These are phyloP conservation scores for Rubia balearica DNA, from an alignment of 305 asterid species.

Conservation along the genomic window DNA sequence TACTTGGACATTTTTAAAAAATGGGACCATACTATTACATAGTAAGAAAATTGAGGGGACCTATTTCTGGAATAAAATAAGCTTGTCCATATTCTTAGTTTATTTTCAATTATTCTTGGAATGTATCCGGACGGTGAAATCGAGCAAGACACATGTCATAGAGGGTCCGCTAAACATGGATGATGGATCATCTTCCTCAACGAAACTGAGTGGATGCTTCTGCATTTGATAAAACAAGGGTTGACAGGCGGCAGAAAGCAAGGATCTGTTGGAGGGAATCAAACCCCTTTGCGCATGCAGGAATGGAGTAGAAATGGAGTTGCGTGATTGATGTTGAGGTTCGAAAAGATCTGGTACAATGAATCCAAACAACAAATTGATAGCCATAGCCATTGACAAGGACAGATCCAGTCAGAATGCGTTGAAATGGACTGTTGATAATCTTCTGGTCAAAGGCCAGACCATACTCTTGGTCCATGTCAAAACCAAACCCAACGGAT, in stretches of 20 bases:
- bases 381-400: slow-evolving; percentile 32
- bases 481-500: slow-evolving; percentile 18
- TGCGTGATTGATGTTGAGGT: slow-evolving; percentile 4
- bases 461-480: slow-evolving; percentile 27
- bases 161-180: slow-evolving; percentile 53
- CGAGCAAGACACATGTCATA: neutral
- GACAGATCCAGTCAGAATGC: slow-evolving; percentile 29
- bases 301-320: neutral
- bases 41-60: too few species aligned
- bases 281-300: neutral
- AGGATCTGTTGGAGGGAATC: neutral
- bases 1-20: too few species aligned
- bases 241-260: neutral
- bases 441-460: slow-evolving; percentile 26
- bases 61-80: too few species aligned
- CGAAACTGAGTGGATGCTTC: slow-evolving; percentile 24
- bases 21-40: too few species aligned
- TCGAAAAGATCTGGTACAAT: neutral
- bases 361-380: slow-evolving; percentile 17
- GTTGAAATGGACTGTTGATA: slow-evolving; percentile 28
- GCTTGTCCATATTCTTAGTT: too few species aligned
- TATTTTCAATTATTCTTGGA: neutral
- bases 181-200: slow-evolving; percentile 47
- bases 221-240: slow-evolving; percentile 2
- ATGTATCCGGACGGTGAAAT: neutral